Evolutionary conservation across 169 alveolate species (phyloP), one percentile per base, ranked within the genome.

Genomic region (Eimeria brunetti): DNA sequence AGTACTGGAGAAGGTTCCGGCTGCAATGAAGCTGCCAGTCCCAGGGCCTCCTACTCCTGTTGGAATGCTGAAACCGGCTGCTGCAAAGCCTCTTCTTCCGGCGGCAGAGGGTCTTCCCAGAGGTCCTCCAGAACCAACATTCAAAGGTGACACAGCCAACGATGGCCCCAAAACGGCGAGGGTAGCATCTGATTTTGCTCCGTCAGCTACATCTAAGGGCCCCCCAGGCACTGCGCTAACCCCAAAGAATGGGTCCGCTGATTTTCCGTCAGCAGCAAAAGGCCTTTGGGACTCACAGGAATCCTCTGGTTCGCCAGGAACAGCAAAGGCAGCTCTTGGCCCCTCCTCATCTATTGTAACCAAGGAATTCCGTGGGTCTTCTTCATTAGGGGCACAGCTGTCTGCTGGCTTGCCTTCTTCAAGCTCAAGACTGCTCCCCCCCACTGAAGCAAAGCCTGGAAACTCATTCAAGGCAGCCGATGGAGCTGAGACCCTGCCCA

Each of bases 61-160:
- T 44, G 81, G 80, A 85, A n/a, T 64, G 27, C 44, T 11, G 49
- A 86, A 62, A 41, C 24, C 60, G 14, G 41, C 64, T 22, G 36
- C 83, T 30, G 60, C 91, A 27, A 84, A 84, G 46, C 67, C 81
- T 27, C 36, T 36, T 24, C 36, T 62, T 1, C 30, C 92, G 18
- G 62, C 92, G 67, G 60, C 64, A n/a, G 62, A 86, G 81, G 92
- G 81, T 12, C 51, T 30, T 51, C 64, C 92, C 49, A 44, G n/a
- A 41, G 92, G 1, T 18, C 64, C 80, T 27, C 60, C 44, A 60
- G 67, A 44, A 2, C 46, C 62, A 56, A 24, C 62, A 86, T 5
- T 16, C 33, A 62, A 62, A 44, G 58, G 24, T 60, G 60, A 27
- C 62, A 30, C 92, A 58, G 64, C 49, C 14, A 30, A 36, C 53